Evolutionary conservation across 495 filamentous ascomycete species (phyloP).

Genomic region (Clavariopsis aquatica): DNA sequence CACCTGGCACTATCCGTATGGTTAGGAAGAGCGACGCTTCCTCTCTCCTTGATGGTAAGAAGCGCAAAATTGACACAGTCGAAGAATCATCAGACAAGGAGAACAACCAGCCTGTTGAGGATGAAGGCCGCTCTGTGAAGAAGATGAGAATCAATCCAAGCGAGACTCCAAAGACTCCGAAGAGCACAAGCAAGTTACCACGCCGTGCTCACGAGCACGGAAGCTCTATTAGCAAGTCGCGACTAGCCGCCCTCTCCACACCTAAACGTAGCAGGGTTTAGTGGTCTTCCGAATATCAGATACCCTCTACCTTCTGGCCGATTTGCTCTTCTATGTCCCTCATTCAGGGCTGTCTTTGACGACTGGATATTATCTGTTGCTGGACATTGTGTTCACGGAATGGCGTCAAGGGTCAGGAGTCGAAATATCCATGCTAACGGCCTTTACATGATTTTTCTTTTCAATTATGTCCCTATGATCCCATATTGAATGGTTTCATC

Average conservation of each 20-base stretch:
- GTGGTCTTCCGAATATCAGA: neutral
- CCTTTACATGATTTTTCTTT: neutral
- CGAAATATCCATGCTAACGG: conserved; percentile 4
- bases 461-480: neutral
- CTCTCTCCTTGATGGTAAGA: conserved; percentile 35
- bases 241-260: conserved; percentile 44
- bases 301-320: neutral
- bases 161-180: conserved; percentile 33
- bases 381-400: neutral
- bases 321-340: neutral
- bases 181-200: conserved; percentile 21
- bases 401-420: neutral
- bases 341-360: neutral
- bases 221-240: conserved; percentile 40
- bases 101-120: conserved; percentile 34
- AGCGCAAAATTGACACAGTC: conserved; percentile 44
- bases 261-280: conserved; percentile 39
- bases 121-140: conserved; percentile 39
- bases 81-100: conserved; percentile 34
- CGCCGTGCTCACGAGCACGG: conserved; percentile 25
- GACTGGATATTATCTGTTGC: conserved; percentile 1
- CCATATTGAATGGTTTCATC: neutral
- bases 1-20: conserved; percentile 36
- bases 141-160: conserved; percentile 31
- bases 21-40: conserved; percentile 34